These are phyloP conservation scores for Saprolegnia diclina DNA, from an alignment of 352 stramenopile genomes.

Conservation along the genomic window DNA sequence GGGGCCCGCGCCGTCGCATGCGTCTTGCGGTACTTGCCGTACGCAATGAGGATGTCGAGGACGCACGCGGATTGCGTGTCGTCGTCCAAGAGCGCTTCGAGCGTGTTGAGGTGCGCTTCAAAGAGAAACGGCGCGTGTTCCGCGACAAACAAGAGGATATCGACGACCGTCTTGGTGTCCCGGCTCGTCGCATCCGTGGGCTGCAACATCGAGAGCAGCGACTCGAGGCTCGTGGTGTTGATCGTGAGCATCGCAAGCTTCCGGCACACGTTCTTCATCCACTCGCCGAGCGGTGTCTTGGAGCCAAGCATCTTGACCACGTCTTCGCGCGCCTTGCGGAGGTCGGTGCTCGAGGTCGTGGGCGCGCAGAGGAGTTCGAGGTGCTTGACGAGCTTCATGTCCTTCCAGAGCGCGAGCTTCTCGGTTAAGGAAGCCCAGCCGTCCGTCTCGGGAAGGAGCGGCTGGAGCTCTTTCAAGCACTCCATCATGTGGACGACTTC, in stretches of 20 bases:
- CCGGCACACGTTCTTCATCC: slow-evolving; percentile 77
- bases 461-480: slow-evolving; percentile 37
- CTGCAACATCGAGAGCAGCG: slow-evolving; percentile 43
- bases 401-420: slow-evolving; percentile 62
- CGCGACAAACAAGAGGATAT: slow-evolving; percentile 13
- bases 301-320: slow-evolving; percentile 71
- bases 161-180: slow-evolving; percentile 9
- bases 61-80: background rate
- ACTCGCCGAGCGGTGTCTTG: slow-evolving; percentile 67
- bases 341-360: slow-evolving; percentile 43
- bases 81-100: slow-evolving; percentile 7
- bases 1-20: background rate
- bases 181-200: slow-evolving; percentile 22
- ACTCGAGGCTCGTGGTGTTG: slow-evolving; percentile 37
- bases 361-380: slow-evolving; percentile 53
- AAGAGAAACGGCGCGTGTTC: background rate
- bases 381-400: slow-evolving; percentile 74
- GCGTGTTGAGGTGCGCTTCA: slow-evolving; percentile 1
- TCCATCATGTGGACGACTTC: slow-evolving; percentile 9
- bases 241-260: slow-evolving; percentile 69
- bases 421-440: slow-evolving; percentile 40
- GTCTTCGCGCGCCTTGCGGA: slow-evolving; percentile 51
- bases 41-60: slow-evolving; percentile 10
- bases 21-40: background rate
- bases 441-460: slow-evolving; percentile 57